Percentiles rank a stretch among this genome's conserved stretches.
Conservation (phyloP, 73 alveolate species). For the Uronychia binucleata region DNA sequence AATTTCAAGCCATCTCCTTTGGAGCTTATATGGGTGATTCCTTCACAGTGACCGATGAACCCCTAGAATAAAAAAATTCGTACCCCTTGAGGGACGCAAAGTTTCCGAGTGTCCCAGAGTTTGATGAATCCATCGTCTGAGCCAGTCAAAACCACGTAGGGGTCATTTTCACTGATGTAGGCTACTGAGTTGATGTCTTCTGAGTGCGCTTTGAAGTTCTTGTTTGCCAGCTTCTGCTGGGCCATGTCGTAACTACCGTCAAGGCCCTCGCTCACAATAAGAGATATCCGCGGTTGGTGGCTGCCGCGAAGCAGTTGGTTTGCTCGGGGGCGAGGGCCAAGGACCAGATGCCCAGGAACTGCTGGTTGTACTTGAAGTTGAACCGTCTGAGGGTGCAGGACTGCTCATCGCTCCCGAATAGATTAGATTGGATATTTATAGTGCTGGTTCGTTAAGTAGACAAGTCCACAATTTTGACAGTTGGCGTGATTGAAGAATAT, state of each 20-base stretch:
- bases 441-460: conserved; percentile 30
- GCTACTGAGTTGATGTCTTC: conserved; percentile 81
- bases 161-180: conserved; percentile 64
- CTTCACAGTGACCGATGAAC: conserved; percentile 83
- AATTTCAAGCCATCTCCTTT: conserved; percentile 67
- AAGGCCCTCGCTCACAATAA: conserved; percentile 31
- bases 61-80: conserved; percentile 33
- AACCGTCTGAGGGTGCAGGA: neutral
- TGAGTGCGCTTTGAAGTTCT: conserved; percentile 58
- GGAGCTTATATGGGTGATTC: conserved; percentile 72
- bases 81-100: conserved; percentile 29
- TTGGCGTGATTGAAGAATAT: conserved; percentile 53
- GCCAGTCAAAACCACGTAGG: conserved; percentile 74
- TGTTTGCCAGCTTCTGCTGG: conserved; percentile 25
- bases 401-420: neutral
- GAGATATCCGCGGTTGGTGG: conserved; percentile 56
- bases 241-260: neutral
- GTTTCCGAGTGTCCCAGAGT: conserved; percentile 81
- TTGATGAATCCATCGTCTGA: conserved; percentile 75
- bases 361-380: conserved; percentile 3
- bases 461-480: conserved; percentile 49
- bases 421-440: conserved; percentile 19
- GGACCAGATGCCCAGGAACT: conserved; percentile 50
- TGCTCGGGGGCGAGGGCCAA: conserved; percentile 65
- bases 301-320: conserved; percentile 58